A percentile compares a stretch with the other conserved stretches of the same genome.
Conservation (phyloP, 1,284 basidiomycete genomes). For the Cryptococcus maquisensis region DNA sequence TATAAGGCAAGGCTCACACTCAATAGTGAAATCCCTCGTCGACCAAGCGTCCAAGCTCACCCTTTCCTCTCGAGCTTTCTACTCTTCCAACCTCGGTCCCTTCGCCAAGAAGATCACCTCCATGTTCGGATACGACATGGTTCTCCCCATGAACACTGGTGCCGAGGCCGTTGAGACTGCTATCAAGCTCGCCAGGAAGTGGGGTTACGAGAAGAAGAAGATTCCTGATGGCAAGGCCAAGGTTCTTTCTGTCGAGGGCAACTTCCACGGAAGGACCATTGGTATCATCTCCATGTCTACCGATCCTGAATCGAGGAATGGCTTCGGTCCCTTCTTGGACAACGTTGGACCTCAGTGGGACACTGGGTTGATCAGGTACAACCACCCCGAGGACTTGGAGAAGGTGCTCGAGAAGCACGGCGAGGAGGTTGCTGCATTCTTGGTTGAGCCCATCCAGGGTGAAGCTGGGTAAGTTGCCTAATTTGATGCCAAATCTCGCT, state of each 20-base stretch:
- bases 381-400: constrained; percentile 75
- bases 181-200: constrained; percentile 75
- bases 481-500: background rate
- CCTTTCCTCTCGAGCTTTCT: constrained; percentile 92
- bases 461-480: constrained; percentile 78
- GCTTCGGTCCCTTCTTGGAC: constrained; percentile 87
- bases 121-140: constrained; percentile 87
- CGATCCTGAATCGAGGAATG: constrained; percentile 80
- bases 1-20: background rate
- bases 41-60: constrained; percentile 87
- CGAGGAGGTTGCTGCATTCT: constrained; percentile 81
- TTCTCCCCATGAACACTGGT: constrained; percentile 99
- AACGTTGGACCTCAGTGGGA: constrained; percentile 69
- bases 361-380: constrained; percentile 67
- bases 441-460: constrained; percentile 96
- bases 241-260: constrained; percentile 80
- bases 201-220: constrained; percentile 83
- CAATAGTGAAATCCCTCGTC: constrained; percentile 68
- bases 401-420: constrained; percentile 77
- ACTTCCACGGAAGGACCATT: constrained; percentile 94
- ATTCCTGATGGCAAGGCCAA: constrained; percentile 79
- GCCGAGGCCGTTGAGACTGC: constrained; percentile 95
- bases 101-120: constrained; percentile 83
- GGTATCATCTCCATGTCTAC: constrained; percentile 93
- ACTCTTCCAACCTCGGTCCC: constrained; percentile 83